phyloP scores from a whole-genome alignment of 345 rosid genomes.

The Xanthoceras sorbifolium region DNA sequence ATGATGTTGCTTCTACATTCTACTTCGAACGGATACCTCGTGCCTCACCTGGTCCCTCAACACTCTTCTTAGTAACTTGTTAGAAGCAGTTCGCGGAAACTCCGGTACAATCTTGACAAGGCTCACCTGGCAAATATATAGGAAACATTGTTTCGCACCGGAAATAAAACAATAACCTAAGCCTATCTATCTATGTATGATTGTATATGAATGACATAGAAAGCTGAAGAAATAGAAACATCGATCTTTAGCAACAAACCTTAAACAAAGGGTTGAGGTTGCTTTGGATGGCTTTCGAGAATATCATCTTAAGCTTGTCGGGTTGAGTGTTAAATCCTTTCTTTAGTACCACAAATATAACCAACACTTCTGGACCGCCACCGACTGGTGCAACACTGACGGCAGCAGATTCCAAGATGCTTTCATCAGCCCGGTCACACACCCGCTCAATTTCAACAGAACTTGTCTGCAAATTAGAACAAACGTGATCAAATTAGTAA shows the following conservation, averaged over 20 bases:
- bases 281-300: slow-evolving; percentile 62
- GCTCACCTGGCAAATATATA: slow-evolving; percentile 58
- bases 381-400: slow-evolving; percentile 51
- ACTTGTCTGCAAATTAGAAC: slow-evolving; percentile 59
- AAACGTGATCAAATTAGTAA: not conserved
- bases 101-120: slow-evolving; percentile 60
- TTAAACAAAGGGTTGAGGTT: slow-evolving; percentile 89
- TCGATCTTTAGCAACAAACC: slow-evolving; percentile 36
- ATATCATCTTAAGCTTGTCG: slow-evolving; percentile 52
- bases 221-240: not conserved
- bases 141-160: not conserved
- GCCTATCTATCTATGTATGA: too few relatives aligned
- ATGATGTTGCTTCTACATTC: slow-evolving; percentile 35
- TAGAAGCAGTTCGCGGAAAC: slow-evolving; percentile 85
- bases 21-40: slow-evolving; percentile 48
- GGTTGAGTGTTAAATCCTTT: slow-evolving; percentile 41
- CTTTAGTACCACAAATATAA: slow-evolving; percentile 63
- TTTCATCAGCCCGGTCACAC: slow-evolving; percentile 70
- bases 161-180: not conserved
- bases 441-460: slow-evolving; percentile 87
- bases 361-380: slow-evolving; percentile 82
- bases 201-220: not conserved
- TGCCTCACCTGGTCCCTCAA: slow-evolving; percentile 64
- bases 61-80: slow-evolving; percentile 76
- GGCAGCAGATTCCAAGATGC: slow-evolving; percentile 81